These are phyloP conservation scores for Pseudogymnoascus sp. DNA, from an alignment of 2,329 filamentous ascomycete genomes.

Conservation along the genomic window DNA sequence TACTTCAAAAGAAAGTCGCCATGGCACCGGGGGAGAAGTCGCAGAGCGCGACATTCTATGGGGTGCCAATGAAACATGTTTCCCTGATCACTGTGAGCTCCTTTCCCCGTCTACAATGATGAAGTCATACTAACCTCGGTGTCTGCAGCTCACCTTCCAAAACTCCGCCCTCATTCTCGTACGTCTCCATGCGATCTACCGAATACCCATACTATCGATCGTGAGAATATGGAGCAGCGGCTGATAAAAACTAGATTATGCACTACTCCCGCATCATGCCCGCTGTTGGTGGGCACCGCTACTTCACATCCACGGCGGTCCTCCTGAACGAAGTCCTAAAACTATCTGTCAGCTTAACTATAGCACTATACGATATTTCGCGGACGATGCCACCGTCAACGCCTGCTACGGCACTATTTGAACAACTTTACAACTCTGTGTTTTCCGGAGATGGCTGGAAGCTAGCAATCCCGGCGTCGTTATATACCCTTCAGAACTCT, in stretches of 20 bases:
- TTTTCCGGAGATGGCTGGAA: slow-evolving; percentile 94
- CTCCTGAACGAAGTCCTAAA: slow-evolving; percentile 92
- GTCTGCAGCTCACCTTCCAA: slow-evolving; percentile 62
- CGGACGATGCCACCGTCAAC: slow-evolving; percentile 68
- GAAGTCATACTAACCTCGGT: slow-evolving; percentile 21
- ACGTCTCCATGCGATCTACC: slow-evolving; percentile 22
- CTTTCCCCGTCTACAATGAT: slow-evolving; percentile 16
- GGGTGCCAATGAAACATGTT: slow-evolving; percentile 60
- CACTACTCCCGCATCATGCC: slow-evolving; percentile 95
- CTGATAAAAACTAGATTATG: slow-evolving; percentile 54
- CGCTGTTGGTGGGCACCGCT: slow-evolving; percentile 71
- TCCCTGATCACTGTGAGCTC: slow-evolving; percentile 54
- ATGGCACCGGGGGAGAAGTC: slow-evolving; percentile 20
- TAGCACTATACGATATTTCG: slow-evolving; percentile 82
- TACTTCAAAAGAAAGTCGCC: neutral
- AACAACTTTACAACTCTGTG: slow-evolving; percentile 69
- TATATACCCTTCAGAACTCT: slow-evolving; percentile 91
- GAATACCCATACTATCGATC: slow-evolving; percentile 7
- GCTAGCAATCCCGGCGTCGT: slow-evolving; percentile 73
- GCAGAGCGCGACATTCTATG: slow-evolving; percentile 30
- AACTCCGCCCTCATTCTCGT: slow-evolving; percentile 72
- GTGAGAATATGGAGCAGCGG: neutral
- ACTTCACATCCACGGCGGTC: slow-evolving; percentile 88
- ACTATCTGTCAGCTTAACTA: slow-evolving; percentile 73
- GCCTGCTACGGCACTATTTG: slow-evolving; percentile 70